Evolutionary conservation across 306 rosid genomes (phyloP), one percentile per base, ranked within the genome.

Genomic region (Cicer bijugum): DNA sequence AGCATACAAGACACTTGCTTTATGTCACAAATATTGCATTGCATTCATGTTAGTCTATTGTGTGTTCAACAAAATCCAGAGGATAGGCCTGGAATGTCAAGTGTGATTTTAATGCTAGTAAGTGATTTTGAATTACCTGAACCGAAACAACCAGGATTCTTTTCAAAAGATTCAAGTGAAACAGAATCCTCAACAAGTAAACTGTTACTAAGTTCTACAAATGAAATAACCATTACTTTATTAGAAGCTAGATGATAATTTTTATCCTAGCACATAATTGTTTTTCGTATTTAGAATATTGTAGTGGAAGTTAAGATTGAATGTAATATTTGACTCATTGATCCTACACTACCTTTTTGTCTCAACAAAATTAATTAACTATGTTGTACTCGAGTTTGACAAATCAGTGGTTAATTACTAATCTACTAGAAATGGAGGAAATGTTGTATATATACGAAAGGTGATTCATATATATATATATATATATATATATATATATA

Each of bases 51-150:
- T n/a, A 76, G 93, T 77, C 88, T 88, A 46, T 79, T 88, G 55
- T 90, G 92, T 53, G 91, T 86, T 52, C 96, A 88, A 50, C 84
- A 85, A 8, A 39, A 77, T 17, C 88, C 89, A 8, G 89, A 86
- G 58, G 84, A 83, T 28, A 80, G 84, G 40, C 84, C 84, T 1
- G 52, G 71, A 72, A 83, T 83, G 87, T 72, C 91, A 44, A 12
- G 59, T 12, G 86, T 85, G 12, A 75, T 88, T 2, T 57, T 84
- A 39, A 90, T 86, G 91, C 75, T 90, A 58, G 72, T 77, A 6
- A 80, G 89, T 53, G 89, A 81, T 12, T 53, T 38, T 51, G 77
- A 76, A 59, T 74, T 88, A 80, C 84, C 84, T 7, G 80, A 78
- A 50, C 91, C 96, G 0, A 82, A 83, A 48, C 84, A 85, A 17